Evolutionary conservation across 2,329 filamentous ascomycete species (phyloP).

Genomic region (Dothistroma septosporum): DNA sequence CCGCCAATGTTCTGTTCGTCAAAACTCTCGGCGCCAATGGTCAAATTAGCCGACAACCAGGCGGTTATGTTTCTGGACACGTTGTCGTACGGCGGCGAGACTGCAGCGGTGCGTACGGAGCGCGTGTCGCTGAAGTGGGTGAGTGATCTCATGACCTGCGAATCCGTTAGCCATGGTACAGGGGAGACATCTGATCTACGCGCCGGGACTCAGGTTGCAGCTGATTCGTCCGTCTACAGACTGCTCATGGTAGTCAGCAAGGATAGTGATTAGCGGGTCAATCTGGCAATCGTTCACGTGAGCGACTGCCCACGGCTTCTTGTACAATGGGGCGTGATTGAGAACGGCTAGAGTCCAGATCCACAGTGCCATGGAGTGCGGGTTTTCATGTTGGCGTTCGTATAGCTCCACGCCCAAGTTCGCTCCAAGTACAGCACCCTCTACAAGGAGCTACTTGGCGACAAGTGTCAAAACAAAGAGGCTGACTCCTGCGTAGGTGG

Average conservation of each 20-base stretch:
- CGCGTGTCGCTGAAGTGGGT: constrained; percentile 52
- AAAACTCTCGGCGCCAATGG: constrained; percentile 58
- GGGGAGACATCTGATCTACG: not conserved
- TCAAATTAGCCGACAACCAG: constrained; percentile 55
- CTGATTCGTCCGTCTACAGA: constrained; percentile 42
- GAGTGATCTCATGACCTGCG: constrained; percentile 35
- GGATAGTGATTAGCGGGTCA: constrained; percentile 53
- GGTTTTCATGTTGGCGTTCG: constrained; percentile 57
- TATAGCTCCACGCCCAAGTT: constrained; percentile 49
- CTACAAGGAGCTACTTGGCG: constrained; percentile 55
- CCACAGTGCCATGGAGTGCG: constrained; percentile 58
- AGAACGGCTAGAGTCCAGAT: constrained; percentile 57
- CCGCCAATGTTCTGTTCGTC: constrained; percentile 55
- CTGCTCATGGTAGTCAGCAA: constrained; percentile 49
- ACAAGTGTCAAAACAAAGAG: constrained; percentile 57
- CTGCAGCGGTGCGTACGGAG: constrained; percentile 50
- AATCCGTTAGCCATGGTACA: not conserved
- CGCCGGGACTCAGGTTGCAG: not conserved
- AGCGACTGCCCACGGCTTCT: constrained; percentile 51
- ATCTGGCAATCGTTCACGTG: constrained; percentile 59
- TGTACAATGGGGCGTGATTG: constrained; percentile 35
- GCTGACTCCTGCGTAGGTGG: constrained; percentile 61
- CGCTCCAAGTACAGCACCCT: constrained; percentile 50
- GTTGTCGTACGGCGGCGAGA: constrained; percentile 56
- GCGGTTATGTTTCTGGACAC: constrained; percentile 56